Base-by-base conservation (phyloP, 2,329 filamentous ascomycete genomes). In the Coniochaeta prunicola region DNA sequence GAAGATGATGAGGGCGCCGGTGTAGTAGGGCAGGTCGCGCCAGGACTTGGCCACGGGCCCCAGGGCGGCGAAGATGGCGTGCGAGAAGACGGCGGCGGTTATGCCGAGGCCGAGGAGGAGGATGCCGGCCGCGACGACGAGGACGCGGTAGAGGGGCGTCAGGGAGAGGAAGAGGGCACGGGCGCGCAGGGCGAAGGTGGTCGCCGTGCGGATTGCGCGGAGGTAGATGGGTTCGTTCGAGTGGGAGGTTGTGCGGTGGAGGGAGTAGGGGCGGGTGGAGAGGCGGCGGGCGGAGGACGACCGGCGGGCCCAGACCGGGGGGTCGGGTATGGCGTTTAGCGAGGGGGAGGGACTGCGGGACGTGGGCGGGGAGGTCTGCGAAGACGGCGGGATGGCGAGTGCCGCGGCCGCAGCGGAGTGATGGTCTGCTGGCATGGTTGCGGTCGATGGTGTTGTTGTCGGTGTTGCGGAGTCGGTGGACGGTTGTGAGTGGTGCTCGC, bases 1-100 rank as follows among this genome's bases (percentile, higher is more conserved):
- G 84, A 91, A 96, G 40, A 94, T 79, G 56, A 97, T 82, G 60
- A 83, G 77, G 79, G 85, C 94, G 48, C 91, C 93, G 6, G 33
- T 15, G 53, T 36, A 9, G 57, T 82, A 86, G 0, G 78, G 81
- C 5, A 92, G 76, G 31, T 84, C 80, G 67, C 91, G 85, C 92
- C 92, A 97, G 63, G 83, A 82, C 70, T 86, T 80, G 24, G 92
- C 91, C 13, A 86, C 73, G 7, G 92, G 91, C 13, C 80, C 83
- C 58, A 97, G 78, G 73, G 81, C 85, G 34, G 82, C 79, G 76
- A 97, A 96, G 70, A 97, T 88, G 64, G 80, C 76, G 71, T 93
- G 87, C 63, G 87, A 91, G 78, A 90, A 94, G 62, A 93, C 72
- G 40, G 21, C 19, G 40, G 40, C 40, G 3, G 90, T 87, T 4